Base-by-base conservation (phyloP, 345 rosid species). In the Syzygium oleosum region DNA sequence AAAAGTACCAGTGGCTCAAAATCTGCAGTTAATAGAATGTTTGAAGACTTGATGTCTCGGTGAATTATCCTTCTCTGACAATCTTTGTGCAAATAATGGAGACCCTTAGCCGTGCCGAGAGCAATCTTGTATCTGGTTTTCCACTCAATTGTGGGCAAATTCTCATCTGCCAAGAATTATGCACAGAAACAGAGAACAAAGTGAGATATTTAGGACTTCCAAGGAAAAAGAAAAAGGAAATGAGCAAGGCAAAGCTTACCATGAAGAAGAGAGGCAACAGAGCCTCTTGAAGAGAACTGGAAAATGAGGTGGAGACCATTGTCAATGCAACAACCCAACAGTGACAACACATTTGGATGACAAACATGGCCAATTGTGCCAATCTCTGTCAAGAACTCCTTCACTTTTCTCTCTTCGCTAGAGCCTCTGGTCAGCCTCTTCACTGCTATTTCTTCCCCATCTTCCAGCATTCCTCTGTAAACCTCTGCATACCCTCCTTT, bases 401-500 rank as follows among this genome's bases (percentile, higher is more conserved):
- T 96, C 90, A 93, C 98, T 93, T 95, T 98, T 86, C 99, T 94
- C 88, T 96, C 99, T 59, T 98, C 99, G 86, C 85, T 90, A 27
- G 92, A 92, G 87, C 92, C 92, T 91, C 92, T 94, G 51, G 97
- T 94, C 77, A 98, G 91, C 89, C 95, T 94, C 89, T 98, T 98
- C 91, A 98, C 96, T 9, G 99, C 99, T 86, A 98, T 93, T 51
- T 94, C 96, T 51, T 94, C 97, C 22, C 95, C 95, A 31, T 88
- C 89, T 34, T 79, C 73, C 31, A 93, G 53, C 22, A 90, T 88
- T 56, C 99, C 99, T 87, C 90, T 96, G 87, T 98, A 98, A 16
- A 98, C 99, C 88, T 96, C 98, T 46, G 99, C 98, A 88, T 94
- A 96, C 52, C 99, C 99, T 91, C 99, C 97, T 94, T 91, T 94